A percentile compares a stretch with the other conserved stretches of the same genome.
phyloP scores from a whole-genome alignment of 2,329 filamentous ascomycete species.

The Akanthomyces muscarius region DNA sequence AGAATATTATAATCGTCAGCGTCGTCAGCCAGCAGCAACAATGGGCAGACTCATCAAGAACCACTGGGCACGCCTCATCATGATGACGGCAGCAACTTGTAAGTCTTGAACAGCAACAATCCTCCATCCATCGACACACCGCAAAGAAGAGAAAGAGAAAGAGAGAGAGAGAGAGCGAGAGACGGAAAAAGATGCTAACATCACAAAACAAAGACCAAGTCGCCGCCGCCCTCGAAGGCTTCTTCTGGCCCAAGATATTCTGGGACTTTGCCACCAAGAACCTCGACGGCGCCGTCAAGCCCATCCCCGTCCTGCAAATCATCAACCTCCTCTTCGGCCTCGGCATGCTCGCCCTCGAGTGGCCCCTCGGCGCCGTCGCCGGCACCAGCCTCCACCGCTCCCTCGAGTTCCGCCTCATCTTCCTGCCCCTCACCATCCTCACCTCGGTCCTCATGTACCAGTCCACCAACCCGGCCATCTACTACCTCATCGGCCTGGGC shows the following conservation, averaged over 20 bases:
- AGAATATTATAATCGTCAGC: background rate
- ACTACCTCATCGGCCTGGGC: slow-evolving; percentile 79
- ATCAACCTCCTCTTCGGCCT: slow-evolving; percentile 84
- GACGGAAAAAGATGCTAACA: background rate
- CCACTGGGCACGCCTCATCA: slow-evolving; percentile 93
- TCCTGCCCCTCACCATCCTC: slow-evolving; percentile 75
- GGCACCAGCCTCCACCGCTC: slow-evolving; percentile 78
- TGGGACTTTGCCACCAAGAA: slow-evolving; percentile 95
- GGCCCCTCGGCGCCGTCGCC: slow-evolving; percentile 75
- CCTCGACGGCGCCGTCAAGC: slow-evolving; percentile 80
- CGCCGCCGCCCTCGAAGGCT: slow-evolving; percentile 74
- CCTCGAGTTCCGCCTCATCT: slow-evolving; percentile 77
- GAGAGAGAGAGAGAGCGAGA: no score
- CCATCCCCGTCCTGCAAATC: slow-evolving; percentile 82
- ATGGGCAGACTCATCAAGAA: slow-evolving; percentile 99
- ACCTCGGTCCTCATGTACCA: slow-evolving; percentile 80
- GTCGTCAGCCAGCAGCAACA: slow-evolving; percentile 21
- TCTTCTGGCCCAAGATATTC: slow-evolving; percentile 99
- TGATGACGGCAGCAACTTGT: slow-evolving; percentile 80
- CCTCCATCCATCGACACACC: background rate
- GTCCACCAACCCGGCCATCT: slow-evolving; percentile 84
- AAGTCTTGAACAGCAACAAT: slow-evolving; percentile 31
- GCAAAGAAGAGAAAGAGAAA: no score
- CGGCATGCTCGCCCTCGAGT: slow-evolving; percentile 80
- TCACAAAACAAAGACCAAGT: slow-evolving; percentile 72